These are phyloP conservation scores for Daldinia grandis DNA, from an alignment of 495 filamentous ascomycete species.

Conservation along the genomic window DNA sequence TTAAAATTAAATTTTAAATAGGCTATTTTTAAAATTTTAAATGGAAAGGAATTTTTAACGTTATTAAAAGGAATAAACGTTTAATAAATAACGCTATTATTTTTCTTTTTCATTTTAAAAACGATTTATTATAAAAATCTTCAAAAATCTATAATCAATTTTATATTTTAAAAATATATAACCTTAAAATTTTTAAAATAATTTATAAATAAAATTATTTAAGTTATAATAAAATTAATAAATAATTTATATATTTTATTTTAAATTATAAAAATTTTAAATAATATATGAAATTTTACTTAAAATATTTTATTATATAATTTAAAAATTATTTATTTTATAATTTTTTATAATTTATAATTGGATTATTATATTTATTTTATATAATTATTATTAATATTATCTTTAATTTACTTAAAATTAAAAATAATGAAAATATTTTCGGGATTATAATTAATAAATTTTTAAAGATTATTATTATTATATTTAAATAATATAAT, in stretches of 20 bases:
- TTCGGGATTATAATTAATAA: not conserved
- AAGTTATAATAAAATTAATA: not conserved
- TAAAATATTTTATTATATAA: not conserved
- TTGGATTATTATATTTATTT: not conserved
- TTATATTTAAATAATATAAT: not conserved
- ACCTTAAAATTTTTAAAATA: conserved; percentile 5
- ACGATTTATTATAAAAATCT: conserved; percentile 5
- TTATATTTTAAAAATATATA: conserved; percentile 3
- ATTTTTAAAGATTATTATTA: not conserved
- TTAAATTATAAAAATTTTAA: not conserved
- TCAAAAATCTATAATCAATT: not conserved
- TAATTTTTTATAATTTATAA: conserved; percentile 1
- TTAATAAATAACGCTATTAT: not conserved
- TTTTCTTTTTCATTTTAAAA: not conserved
- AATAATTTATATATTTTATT: no score
- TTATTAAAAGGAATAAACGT: conserved; percentile 3
- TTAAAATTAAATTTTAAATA: conserved; percentile 8
- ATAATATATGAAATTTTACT: conserved; percentile 2
- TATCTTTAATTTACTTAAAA: not conserved
- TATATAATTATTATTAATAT: conserved; percentile 10
- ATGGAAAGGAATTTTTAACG: conserved; percentile 5
- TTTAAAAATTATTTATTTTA: conserved; percentile 3
- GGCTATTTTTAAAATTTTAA: not conserved
- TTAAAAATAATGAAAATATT: not conserved
- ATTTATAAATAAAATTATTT: conserved; percentile 1